These are phyloP conservation scores for Neurospora sp. DNA, from an alignment of 495 filamentous ascomycete species.

Conservation along the genomic window DNA sequence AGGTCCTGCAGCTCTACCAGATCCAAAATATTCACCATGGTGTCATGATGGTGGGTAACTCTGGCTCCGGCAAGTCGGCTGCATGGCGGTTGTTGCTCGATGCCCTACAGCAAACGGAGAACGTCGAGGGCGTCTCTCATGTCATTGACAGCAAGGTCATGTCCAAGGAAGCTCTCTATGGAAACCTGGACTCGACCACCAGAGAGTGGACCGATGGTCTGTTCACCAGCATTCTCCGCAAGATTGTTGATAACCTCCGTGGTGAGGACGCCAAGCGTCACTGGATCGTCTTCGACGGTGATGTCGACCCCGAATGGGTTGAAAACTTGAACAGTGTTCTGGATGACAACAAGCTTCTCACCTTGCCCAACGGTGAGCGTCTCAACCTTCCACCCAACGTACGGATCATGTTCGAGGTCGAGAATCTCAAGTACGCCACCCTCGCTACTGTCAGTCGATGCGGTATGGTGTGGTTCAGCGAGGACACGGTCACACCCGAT, in stretches of 20 bases:
- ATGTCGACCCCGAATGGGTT: slow-evolving; percentile 98
- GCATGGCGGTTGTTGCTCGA: slow-evolving; percentile 93
- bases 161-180: slow-evolving; percentile 96
- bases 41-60: slow-evolving; percentile 99
- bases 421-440: slow-evolving; percentile 96
- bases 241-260: slow-evolving; percentile 97
- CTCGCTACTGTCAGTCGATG: slow-evolving; percentile 96
- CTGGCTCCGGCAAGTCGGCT: slow-evolving; percentile 87
- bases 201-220: slow-evolving; percentile 97
- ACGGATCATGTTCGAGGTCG: slow-evolving; percentile 98
- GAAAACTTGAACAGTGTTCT: slow-evolving; percentile 99
- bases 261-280: slow-evolving; percentile 93
- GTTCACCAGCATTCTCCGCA: slow-evolving; percentile 94
- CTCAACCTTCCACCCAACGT: slow-evolving; percentile 89
- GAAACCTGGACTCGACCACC: slow-evolving; percentile 89
- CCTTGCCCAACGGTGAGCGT: slow-evolving; percentile 93
- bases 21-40: slow-evolving; percentile 97
- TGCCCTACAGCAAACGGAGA: slow-evolving; percentile 82
- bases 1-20: slow-evolving; percentile 91
- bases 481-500: slow-evolving; percentile 81
- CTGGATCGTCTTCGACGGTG: slow-evolving; percentile 98
- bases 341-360: slow-evolving; percentile 96
- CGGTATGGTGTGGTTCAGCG: slow-evolving; percentile 99
- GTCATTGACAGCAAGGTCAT: slow-evolving; percentile 99
- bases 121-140: slow-evolving; percentile 86